Evolutionary conservation across 345 rosid species (phyloP).

Genomic region (Conringia planisiliqua): DNA sequence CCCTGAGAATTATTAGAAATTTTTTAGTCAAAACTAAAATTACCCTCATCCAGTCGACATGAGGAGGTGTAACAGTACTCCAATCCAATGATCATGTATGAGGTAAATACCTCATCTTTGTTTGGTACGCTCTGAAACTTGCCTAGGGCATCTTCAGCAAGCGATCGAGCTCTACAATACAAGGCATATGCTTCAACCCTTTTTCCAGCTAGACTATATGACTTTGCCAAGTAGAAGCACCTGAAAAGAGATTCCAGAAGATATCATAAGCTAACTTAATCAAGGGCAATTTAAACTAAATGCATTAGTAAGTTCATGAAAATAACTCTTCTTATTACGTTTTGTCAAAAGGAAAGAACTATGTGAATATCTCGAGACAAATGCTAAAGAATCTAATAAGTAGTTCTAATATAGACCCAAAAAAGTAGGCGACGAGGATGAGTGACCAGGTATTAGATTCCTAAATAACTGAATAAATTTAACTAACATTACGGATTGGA

Average conservation of each 20-base stretch:
- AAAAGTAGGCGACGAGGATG: neutral
- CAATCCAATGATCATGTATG: neutral
- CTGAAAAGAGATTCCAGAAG: slow-evolving; percentile 41
- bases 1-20: slow-evolving; percentile 34
- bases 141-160: slow-evolving; percentile 65
- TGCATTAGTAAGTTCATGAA: neutral
- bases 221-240: slow-evolving; percentile 90
- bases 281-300: neutral
- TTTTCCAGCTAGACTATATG: slow-evolving; percentile 91
- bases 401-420: neutral
- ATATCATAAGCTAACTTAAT: neutral
- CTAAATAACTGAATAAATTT: neutral
- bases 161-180: slow-evolving; percentile 68
- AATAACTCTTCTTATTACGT: neutral
- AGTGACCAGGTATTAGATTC: neutral
- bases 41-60: neutral
- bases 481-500: neutral
- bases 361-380: neutral
- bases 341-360: neutral
- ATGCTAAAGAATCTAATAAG: neutral
- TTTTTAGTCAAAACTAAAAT: neutral
- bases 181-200: slow-evolving; percentile 83
- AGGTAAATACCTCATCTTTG: slow-evolving; percentile 48
- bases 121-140: slow-evolving; percentile 41
- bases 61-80: no score